Evolutionary conservation across 139 green algal species (phyloP).

Genomic region (Microglena sp.): DNA sequence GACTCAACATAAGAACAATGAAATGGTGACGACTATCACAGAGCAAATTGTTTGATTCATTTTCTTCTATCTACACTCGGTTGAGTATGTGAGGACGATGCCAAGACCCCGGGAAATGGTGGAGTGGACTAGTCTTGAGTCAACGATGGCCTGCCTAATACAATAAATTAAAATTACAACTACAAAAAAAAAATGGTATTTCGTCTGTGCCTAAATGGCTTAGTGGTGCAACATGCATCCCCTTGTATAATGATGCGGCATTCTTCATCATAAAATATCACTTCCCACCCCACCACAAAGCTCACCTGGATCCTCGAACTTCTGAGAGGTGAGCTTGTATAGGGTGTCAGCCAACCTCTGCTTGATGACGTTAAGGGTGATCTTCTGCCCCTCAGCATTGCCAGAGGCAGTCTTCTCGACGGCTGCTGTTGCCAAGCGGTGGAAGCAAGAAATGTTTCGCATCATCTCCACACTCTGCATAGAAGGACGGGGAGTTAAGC

Average conservation of each 20-base stretch:
- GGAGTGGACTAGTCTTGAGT: neutral
- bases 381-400: slow-evolving; percentile 65
- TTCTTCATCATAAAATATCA: neutral
- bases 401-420: slow-evolving; percentile 79
- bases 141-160: neutral
- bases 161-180: neutral
- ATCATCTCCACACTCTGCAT: slow-evolving; percentile 87
- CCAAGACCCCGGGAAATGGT: too few species aligned
- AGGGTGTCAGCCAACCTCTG: slow-evolving; percentile 80
- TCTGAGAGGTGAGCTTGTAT: slow-evolving; percentile 89
- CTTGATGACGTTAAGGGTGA: slow-evolving; percentile 97
- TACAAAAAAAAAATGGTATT: neutral
- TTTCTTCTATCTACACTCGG: too few species aligned
- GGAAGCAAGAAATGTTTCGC: slow-evolving; percentile 85
- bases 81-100: too few species aligned
- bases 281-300: neutral
- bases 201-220: neutral
- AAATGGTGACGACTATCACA: too few species aligned
- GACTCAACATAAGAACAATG: too few species aligned
- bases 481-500: slow-evolving; percentile 42
- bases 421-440: slow-evolving; percentile 62
- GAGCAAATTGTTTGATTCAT: too few species aligned
- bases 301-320: slow-evolving; percentile 94
- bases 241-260: neutral
- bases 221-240: neutral